Conservation (phyloP, 805 yeast species). For the Debaryomyces hansenii region DNA sequence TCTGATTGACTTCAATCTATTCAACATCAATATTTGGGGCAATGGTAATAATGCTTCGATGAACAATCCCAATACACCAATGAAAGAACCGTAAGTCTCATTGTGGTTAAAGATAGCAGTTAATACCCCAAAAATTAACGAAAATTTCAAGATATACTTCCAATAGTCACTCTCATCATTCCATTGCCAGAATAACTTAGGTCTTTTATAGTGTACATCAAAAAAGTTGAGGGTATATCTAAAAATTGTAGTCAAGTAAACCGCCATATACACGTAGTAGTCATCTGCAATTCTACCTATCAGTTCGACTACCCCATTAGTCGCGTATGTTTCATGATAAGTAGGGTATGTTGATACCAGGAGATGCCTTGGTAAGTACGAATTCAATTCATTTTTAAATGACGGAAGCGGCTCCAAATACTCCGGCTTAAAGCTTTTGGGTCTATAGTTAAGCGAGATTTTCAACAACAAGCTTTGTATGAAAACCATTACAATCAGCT, state of each 20-base stretch:
- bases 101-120: slow-evolving; percentile 40
- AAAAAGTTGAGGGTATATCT: slow-evolving; percentile 53
- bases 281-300: slow-evolving; percentile 5
- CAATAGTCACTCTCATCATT: slow-evolving; percentile 55
- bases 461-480: slow-evolving; percentile 68
- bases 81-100: slow-evolving; percentile 43
- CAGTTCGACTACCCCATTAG: slow-evolving; percentile 5
- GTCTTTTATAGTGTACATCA: slow-evolving; percentile 68
- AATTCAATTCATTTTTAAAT: slow-evolving; percentile 26
- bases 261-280: slow-evolving; percentile 5
- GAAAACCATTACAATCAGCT: slow-evolving; percentile 80
- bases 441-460: slow-evolving; percentile 61
- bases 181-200: slow-evolving; percentile 88
- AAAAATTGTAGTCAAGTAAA: slow-evolving; percentile 9
- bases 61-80: slow-evolving; percentile 66
- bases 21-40: slow-evolving; percentile 73
- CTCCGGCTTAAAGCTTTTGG: slow-evolving; percentile 33
- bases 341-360: slow-evolving; percentile 10
- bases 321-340: slow-evolving; percentile 16
- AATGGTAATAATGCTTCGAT: slow-evolving; percentile 73
- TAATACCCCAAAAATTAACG: slow-evolving; percentile 36
- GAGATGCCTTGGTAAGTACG: slow-evolving; percentile 19
- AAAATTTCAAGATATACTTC: slow-evolving; percentile 56
- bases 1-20: slow-evolving; percentile 64
- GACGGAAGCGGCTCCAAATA: slow-evolving; percentile 26